Evolutionary conservation across 2,329 filamentous ascomycete genomes (phyloP), one percentile per base, ranked within the genome.

Genomic region (Colletotrichum navitas): DNA sequence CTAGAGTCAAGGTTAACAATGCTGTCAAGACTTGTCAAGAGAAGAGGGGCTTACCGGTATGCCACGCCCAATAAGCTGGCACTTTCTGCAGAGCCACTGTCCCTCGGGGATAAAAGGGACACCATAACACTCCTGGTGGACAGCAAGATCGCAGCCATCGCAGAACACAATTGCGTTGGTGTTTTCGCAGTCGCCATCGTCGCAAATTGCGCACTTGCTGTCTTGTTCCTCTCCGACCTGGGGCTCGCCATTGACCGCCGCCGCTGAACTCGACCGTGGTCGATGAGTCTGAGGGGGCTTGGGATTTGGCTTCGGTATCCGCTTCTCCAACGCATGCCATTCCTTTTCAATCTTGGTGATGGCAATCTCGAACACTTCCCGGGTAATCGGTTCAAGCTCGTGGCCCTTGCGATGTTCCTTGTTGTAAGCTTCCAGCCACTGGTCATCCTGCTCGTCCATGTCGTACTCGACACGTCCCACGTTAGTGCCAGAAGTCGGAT

Each of bases 271-370:
- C 54, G 95, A 98, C 71, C 95, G 90, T 24, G 95, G 95, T 45
- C 95, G 89, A 79, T 98, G 95, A 4, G 94, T 98, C 82, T 98
- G 95, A 18, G 95, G 95, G 56, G 96, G 95, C 77, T 98, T 98
- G 0, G 95, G 95, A 78, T 97, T 97, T 18, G 95, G 94, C 80
- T 99, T 99, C 0, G 96, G 96, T 78, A 99, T 98, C 72, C 94
- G 89, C 84, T 97, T 98, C 81, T 99, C 96, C 10, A 99, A 85
- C 7, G 94, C 93, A 80, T 98, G 94, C 94, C 96, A 99, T 80
- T 98, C 95, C 82, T 98, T 98, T 81, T 99, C 96, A 71, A 99
- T 98, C 81, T 98, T 98, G 12, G 96, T 99, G 83, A 99, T 97
- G 21, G 95, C 97, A 73, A 98, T 97, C 80, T 99, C 96, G 78